Base-by-base conservation (phyloP, 1,139 yeast genomes). In the Scheffersomyces cryptocercus region DNA sequence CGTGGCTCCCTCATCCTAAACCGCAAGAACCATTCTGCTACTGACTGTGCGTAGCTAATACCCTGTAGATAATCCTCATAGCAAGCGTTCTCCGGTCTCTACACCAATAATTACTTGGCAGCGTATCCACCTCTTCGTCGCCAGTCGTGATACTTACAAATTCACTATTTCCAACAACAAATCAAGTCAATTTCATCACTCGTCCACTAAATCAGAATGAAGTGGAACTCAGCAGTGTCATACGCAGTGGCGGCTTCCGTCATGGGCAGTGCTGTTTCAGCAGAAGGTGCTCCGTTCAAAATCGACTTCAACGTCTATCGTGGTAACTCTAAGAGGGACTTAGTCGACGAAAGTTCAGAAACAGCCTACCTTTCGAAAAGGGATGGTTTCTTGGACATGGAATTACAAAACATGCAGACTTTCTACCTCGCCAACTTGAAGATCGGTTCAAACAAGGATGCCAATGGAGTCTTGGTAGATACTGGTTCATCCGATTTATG, bases 401-500 rank as follows among this genome's bases (percentile, higher is more conserved):
- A 58, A 3, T 49, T 82, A 28, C 51, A 57, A 13, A 81, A 81
- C 55, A 63, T 68, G 46, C 59, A 61, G 14, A 73, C 78, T 3
- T 82, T 77, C 53, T 82, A 82, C 56, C 62, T 76, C 50, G 77
- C 79, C 1, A 62, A 61, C 9, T 52, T 79, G 42, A 45, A 56
- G 34, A 53, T 70, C 34, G 79, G 79, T 1, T 62, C 72, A 9
- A 55, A 65, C 32, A 46, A 54, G 13, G 67, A 70, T 41, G 39
- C 52, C 29, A 65, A 64, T 24, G 56, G 59, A 3, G 73, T 71
- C 2, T 57, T 72, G 45, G 66, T 74, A 9, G 79, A 74, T 51
- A 73, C 79, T 20, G 79, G 79, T 9, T 69, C 76, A 3, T 71
- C 77, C 8, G 79, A 74, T 52, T 65, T 74, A 47, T 74, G 79